Percentiles rank a stretch among this genome's conserved stretches.
Conservation (phyloP, 2,329 filamentous ascomycete genomes). For the Botrytis tulipae region DNA sequence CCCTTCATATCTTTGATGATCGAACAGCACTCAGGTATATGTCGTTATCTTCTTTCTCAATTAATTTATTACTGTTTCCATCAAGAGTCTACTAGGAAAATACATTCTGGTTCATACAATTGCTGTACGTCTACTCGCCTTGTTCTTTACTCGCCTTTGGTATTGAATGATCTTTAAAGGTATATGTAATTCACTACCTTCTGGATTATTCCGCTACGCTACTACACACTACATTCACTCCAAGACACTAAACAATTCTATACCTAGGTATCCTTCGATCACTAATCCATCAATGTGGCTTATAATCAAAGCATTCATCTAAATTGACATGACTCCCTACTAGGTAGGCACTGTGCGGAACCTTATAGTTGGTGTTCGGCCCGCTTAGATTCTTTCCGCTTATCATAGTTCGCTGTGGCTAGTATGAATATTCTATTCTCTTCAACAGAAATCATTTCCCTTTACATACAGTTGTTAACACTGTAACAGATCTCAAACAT, state of each 20-base stretch:
- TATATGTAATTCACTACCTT: neutral
- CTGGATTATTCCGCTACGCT: neutral
- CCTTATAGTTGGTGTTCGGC: neutral
- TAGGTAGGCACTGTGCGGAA: neutral
- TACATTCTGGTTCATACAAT: neutral
- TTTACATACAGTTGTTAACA: neutral
- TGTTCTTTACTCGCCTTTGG: neutral
- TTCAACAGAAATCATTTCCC: neutral
- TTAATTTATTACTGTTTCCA: neutral
- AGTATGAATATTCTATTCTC: neutral
- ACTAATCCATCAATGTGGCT: neutral
- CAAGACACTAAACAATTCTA: neutral
- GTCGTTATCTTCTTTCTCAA: neutral
- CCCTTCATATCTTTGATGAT: neutral
- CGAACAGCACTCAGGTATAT: neutral
- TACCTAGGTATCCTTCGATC: neutral
- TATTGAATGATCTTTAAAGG: neutral
- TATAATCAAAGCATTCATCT: neutral
- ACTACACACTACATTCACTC: neutral
- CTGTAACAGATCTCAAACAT: neutral
- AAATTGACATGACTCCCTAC: neutral
- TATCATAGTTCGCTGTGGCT: neutral
- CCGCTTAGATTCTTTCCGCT: neutral
- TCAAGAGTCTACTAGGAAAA: neutral
- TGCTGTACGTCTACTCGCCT: neutral